Evolutionary conservation across 768 basidiomycete genomes (phyloP).

Genomic region (Collybia mongolica): DNA sequence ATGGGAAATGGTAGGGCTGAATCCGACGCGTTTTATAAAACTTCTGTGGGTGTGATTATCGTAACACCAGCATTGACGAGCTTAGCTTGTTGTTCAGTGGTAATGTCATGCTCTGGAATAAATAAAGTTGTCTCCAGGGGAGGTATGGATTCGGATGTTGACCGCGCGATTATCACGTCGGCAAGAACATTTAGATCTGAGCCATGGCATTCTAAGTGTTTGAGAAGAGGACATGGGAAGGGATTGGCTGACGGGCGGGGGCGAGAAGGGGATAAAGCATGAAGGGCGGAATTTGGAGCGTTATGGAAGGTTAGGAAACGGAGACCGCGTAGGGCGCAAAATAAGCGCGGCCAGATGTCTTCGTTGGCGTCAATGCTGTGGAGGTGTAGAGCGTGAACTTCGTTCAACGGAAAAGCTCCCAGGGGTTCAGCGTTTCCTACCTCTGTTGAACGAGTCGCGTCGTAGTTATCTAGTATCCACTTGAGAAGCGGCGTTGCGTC

Average conservation of each 20-base stretch:
- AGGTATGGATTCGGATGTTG: not conserved
- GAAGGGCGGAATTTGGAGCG: conserved; percentile 21
- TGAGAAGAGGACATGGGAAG: conserved; percentile 19
- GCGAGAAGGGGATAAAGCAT: conserved; percentile 10
- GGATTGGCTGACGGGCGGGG: not conserved
- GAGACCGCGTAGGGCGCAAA: conserved; percentile 23
- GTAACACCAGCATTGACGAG: conserved; percentile 10
- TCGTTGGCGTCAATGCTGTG: conserved; percentile 21
- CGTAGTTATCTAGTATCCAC: conserved; percentile 21
- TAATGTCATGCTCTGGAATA: conserved; percentile 1
- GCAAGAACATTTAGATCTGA: conserved; percentile 19
- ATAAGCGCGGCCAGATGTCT: conserved; percentile 20
- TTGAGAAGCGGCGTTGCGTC: conserved; percentile 37
- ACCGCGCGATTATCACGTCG: conserved; percentile 17
- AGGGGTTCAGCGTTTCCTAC: not conserved
- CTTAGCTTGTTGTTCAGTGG: conserved; percentile 1
- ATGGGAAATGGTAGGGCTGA: not conserved
- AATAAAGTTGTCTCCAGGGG: conserved; percentile 17
- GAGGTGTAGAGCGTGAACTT: conserved; percentile 29
- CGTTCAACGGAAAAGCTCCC: conserved; percentile 17
- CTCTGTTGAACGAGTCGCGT: not conserved
- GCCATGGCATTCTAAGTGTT: conserved; percentile 25
- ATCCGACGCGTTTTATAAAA: not conserved
- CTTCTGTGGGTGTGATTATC: not conserved
- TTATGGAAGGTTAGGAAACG: conserved; percentile 18